Evolutionary conservation across 306 rosid genomes (phyloP).

Genomic region (Castanopsis chinensis): DNA sequence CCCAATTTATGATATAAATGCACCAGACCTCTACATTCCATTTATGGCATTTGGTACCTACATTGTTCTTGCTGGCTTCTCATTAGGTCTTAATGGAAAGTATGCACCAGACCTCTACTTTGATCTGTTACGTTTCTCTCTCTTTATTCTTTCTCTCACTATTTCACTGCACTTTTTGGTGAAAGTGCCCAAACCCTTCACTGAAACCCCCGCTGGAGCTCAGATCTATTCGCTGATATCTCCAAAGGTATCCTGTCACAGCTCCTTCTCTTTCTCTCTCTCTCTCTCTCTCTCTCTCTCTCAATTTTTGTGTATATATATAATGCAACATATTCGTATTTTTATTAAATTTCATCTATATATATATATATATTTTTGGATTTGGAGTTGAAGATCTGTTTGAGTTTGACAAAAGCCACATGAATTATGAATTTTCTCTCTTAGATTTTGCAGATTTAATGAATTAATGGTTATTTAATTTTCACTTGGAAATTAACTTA

Average conservation of each 20-base stretch:
- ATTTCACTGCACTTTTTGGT: background rate
- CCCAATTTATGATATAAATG: conserved; percentile 91
- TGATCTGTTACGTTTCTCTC: no score
- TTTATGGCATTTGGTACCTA: conserved; percentile 97
- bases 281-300: background rate
- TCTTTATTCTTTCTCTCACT: background rate
- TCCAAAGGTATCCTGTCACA: background rate
- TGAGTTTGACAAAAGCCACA: background rate
- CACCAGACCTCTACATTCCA: conserved; percentile 95
- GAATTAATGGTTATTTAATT: background rate
- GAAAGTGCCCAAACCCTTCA: background rate
- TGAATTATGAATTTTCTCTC: background rate
- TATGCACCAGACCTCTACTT: no score
- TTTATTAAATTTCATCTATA: background rate
- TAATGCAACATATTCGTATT: background rate
- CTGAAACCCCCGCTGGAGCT: background rate
- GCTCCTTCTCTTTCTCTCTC: no score
- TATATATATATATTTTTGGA: background rate
- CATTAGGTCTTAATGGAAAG: conserved; percentile 86
- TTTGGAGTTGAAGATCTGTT: background rate
- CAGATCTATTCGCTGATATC: background rate
- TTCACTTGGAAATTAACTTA: background rate
- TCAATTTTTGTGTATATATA: background rate
- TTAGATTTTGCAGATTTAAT: background rate
- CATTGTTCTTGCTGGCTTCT: conserved; percentile 90